Conservation (phyloP, 2,329 filamentous ascomycete species). For the Colletotrichum somersetense region DNA sequence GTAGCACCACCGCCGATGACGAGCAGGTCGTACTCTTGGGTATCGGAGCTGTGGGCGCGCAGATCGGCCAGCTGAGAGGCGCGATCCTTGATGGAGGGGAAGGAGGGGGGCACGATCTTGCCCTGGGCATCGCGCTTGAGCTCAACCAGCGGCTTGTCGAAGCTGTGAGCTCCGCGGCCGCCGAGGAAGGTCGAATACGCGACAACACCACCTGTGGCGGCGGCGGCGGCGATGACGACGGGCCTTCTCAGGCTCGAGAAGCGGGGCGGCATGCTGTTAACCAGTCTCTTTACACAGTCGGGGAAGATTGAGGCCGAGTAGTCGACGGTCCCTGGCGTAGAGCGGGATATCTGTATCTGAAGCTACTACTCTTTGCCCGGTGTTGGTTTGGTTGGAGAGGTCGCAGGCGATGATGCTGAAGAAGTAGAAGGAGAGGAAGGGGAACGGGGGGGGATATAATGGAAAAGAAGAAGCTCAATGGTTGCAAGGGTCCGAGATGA, state of each 20-base stretch:
- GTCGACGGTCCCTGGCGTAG: background rate
- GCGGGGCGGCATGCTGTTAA: slow-evolving; percentile 51
- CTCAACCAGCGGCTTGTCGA: slow-evolving; percentile 51
- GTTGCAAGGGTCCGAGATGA: slow-evolving; percentile 36
- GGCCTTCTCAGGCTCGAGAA: slow-evolving; percentile 53
- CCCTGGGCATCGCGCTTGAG: slow-evolving; percentile 53
- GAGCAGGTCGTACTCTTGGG: slow-evolving; percentile 79
- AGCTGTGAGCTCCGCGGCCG: slow-evolving; percentile 48
- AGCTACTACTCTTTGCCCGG: background rate
- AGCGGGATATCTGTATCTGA: slow-evolving; percentile 7
- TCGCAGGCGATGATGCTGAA: slow-evolving; percentile 2
- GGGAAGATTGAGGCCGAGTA: slow-evolving; percentile 22
- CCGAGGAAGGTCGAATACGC: slow-evolving; percentile 48
- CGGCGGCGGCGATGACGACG: slow-evolving; percentile 48
- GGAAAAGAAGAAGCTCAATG: slow-evolving; percentile 20
- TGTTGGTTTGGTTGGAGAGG: background rate
- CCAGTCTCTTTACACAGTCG: slow-evolving; percentile 5
- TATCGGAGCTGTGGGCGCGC: slow-evolving; percentile 52
- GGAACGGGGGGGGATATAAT: background rate
- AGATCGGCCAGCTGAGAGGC: slow-evolving; percentile 57
- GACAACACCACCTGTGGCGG: slow-evolving; percentile 47
- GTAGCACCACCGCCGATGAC: slow-evolving; percentile 86
- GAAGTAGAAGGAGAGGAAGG: background rate
- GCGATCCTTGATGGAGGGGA: slow-evolving; percentile 52
- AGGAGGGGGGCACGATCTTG: slow-evolving; percentile 54